Evolutionary conservation across 345 rosid genomes (phyloP).

Genomic region (Bruguiera sexangula): DNA sequence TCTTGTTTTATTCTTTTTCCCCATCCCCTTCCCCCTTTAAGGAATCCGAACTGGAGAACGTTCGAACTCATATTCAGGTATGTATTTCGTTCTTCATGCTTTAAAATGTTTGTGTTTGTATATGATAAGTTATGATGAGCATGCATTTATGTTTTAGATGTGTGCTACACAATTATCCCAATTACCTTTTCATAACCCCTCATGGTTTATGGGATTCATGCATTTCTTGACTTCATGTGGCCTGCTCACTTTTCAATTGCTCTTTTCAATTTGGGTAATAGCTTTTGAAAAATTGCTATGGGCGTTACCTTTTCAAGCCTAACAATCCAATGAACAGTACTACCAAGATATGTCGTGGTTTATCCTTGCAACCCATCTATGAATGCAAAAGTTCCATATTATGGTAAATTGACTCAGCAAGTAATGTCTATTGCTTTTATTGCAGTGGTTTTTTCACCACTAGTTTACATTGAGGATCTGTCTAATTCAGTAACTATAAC

Average conservation of each 20-base stretch:
- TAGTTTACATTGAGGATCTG: not conserved
- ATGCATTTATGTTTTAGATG: too few relatives aligned
- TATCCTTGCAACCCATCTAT: too few relatives aligned
- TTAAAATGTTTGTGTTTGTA: not conserved
- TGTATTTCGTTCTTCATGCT: slow-evolving; percentile 2
- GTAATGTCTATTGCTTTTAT: not conserved
- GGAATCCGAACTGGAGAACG: slow-evolving; percentile 85
- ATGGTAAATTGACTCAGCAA: too few relatives aligned
- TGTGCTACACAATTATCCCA: not conserved
- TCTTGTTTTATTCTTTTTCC: not conserved
- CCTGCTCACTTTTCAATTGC: too few relatives aligned
- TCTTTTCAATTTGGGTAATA: too few relatives aligned
- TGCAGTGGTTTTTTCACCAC: not conserved
- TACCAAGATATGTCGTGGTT: too few relatives aligned
- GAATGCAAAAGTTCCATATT: too few relatives aligned
- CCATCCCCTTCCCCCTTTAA: slow-evolving; percentile 24
- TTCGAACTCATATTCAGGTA: slow-evolving; percentile 87
- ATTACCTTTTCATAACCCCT: not conserved
- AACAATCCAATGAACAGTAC: too few relatives aligned
- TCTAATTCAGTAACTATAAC: not conserved
- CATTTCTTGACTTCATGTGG: too few relatives aligned
- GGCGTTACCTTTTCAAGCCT: too few relatives aligned
- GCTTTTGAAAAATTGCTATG: too few relatives aligned
- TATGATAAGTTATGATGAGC: not conserved
- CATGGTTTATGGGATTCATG: too few relatives aligned